Conservation (phyloP, 345 rosid genomes). For the Sonneratia alba region DNA sequence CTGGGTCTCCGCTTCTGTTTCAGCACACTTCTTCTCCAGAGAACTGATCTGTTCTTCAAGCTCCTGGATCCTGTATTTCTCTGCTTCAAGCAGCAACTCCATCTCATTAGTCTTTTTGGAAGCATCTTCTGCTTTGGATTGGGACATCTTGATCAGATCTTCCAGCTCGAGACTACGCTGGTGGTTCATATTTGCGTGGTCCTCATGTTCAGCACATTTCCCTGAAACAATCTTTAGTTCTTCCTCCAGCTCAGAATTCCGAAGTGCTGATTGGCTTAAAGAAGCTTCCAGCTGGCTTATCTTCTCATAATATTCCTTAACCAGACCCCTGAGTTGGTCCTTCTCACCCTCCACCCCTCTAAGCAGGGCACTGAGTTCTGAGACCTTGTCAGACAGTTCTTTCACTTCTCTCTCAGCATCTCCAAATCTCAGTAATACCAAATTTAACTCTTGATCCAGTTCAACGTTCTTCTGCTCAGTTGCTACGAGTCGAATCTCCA, state of each 20-base stretch:
- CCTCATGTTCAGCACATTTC: constrained; percentile 66
- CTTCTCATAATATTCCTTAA: constrained; percentile 46
- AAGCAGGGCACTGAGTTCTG: constrained; percentile 41
- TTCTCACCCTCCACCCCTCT: constrained; percentile 53
- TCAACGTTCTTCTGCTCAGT: constrained; percentile 67
- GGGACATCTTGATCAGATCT: constrained; percentile 48
- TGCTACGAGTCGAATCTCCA: constrained; percentile 46
- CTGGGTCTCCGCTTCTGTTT: constrained; percentile 55
- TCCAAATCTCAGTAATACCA: constrained; percentile 37
- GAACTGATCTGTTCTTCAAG: constrained; percentile 70
- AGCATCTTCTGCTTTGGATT: constrained; percentile 64
- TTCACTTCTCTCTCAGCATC: constrained; percentile 51
- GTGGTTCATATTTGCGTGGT: constrained; percentile 42
- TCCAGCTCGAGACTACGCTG: constrained; percentile 66
- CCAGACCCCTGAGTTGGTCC: constrained; percentile 31
- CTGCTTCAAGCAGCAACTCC: constrained; percentile 87
- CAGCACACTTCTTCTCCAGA: constrained; percentile 58
- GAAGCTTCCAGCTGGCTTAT: constrained; percentile 44
- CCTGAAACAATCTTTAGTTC: constrained; percentile 39
- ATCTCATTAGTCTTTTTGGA: constrained; percentile 66
- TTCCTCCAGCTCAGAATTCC: constrained; percentile 48
- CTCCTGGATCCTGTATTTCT: constrained; percentile 80
- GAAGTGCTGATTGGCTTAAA: constrained; percentile 32
- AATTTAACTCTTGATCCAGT: constrained; percentile 60
- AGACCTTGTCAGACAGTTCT: constrained; percentile 42